phyloP scores from a whole-genome alignment of 805 yeast species.

The Cyberlindnera bimundalis region DNA sequence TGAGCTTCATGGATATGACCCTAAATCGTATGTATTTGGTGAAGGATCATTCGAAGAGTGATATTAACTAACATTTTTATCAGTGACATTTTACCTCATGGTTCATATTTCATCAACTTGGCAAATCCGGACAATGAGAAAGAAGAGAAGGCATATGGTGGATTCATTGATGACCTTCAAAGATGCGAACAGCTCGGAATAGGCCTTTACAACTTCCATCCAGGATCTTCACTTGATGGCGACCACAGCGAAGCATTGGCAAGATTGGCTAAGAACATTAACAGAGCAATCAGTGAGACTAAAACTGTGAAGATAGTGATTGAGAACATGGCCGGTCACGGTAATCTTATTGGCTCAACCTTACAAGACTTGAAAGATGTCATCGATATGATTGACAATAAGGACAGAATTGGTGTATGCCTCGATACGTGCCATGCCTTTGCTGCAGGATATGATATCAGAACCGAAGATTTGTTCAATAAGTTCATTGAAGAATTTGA shows the following conservation, averaged over 20 bases:
- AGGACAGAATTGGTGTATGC: conserved; percentile 89
- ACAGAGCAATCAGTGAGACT: conserved; percentile 72
- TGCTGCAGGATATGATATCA: conserved; percentile 93
- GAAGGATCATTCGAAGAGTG: not conserved
- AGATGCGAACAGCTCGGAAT: conserved; percentile 84
- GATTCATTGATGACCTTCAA: conserved; percentile 80
- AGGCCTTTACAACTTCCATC: conserved; percentile 89
- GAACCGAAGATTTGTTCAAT: conserved; percentile 52
- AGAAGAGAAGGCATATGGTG: conserved; percentile 67
- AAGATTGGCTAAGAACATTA: conserved; percentile 74
- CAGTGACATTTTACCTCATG: conserved; percentile 83
- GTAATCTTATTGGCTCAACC: conserved; percentile 80
- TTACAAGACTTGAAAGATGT: conserved; percentile 74
- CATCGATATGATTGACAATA: conserved; percentile 75
- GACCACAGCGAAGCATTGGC: conserved; percentile 62
- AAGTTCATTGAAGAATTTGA: conserved; percentile 80
- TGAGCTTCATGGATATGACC: conserved; percentile 59
- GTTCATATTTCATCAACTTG: conserved; percentile 87
- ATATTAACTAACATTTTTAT: not conserved
- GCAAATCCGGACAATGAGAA: conserved; percentile 88
- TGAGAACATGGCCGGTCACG: conserved; percentile 98
- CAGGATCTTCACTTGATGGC: conserved; percentile 80
- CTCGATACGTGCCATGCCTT: conserved; percentile 94
- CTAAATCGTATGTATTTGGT: conserved; percentile 43
- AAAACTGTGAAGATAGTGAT: conserved; percentile 79